Evolutionary conservation across 352 stramenopile genomes (phyloP).

Genomic region (Globisporangium ultimum): DNA sequence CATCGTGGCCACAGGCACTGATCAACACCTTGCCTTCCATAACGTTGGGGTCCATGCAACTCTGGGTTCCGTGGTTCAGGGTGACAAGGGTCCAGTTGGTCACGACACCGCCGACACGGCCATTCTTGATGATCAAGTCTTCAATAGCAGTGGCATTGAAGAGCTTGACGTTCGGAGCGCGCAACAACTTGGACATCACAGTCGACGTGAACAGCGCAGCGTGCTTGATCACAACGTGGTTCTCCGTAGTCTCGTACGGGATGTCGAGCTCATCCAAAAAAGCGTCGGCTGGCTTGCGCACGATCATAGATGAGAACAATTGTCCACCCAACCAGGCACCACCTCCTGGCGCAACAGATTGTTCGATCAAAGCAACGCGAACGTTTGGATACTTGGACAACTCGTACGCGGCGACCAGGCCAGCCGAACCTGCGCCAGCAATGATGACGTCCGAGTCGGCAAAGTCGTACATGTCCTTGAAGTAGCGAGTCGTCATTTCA

Average conservation of each 20-base stretch:
- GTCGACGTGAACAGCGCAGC: slow-evolving; percentile 63
- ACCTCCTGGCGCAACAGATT: slow-evolving; percentile 51
- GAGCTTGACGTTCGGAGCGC: slow-evolving; percentile 60
- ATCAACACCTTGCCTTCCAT: slow-evolving; percentile 72
- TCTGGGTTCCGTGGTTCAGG: slow-evolving; percentile 65
- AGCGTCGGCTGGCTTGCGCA: slow-evolving; percentile 56
- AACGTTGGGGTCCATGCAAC: slow-evolving; percentile 72
- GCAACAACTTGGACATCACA: slow-evolving; percentile 57
- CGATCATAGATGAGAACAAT: slow-evolving; percentile 68
- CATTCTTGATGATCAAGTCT: slow-evolving; percentile 64
- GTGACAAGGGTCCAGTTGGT: slow-evolving; percentile 72
- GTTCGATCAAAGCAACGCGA: slow-evolving; percentile 58
- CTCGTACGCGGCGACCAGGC: slow-evolving; percentile 56
- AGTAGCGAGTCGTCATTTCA: slow-evolving; percentile 70
- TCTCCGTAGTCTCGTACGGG: slow-evolving; percentile 56
- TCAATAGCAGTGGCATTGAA: slow-evolving; percentile 74
- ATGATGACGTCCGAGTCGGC: slow-evolving; percentile 69
- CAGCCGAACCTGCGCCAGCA: slow-evolving; percentile 51
- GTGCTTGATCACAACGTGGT: slow-evolving; percentile 70
- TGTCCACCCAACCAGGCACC: slow-evolving; percentile 60
- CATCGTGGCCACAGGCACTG: slow-evolving; percentile 56
- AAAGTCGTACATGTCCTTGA: slow-evolving; percentile 77
- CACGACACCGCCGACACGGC: slow-evolving; percentile 53
- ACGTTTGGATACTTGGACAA: slow-evolving; percentile 59
- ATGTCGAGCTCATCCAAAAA: slow-evolving; percentile 70